Evolutionary conservation across 139 green algal species (phyloP).

Genomic region (Diplosphaera chodatii): DNA sequence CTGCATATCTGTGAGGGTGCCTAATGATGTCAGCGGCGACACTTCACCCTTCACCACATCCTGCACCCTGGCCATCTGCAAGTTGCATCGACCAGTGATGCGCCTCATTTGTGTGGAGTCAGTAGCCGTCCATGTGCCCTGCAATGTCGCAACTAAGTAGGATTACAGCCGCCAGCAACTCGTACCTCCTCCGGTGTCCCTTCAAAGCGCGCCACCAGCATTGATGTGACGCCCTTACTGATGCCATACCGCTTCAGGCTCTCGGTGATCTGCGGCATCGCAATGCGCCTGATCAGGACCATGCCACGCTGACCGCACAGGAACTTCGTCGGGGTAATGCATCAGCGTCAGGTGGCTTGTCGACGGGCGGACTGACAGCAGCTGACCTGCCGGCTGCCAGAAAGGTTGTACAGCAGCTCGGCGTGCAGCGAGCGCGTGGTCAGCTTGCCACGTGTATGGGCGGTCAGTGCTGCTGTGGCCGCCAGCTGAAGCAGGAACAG

Average conservation of each 20-base stretch:
- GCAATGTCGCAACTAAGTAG: not conserved
- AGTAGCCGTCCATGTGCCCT: not conserved
- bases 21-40: conserved; percentile 14
- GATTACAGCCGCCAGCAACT: not conserved
- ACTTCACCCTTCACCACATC: conserved; percentile 7
- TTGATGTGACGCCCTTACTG: conserved; percentile 18
- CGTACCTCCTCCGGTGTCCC: conserved; percentile 34
- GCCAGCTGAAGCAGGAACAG: conserved; percentile 37
- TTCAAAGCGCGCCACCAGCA: conserved; percentile 53
- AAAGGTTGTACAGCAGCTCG: conserved; percentile 54
- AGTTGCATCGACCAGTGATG: not conserved
- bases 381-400: conserved; percentile 49
- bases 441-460: conserved; percentile 16
- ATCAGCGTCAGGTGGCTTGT: not conserved
- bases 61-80: conserved; percentile 1
- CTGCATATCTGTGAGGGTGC: conserved; percentile 5
- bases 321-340: not conserved
- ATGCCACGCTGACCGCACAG: not conserved
- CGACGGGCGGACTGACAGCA: not conserved
- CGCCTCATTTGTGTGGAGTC: not conserved
- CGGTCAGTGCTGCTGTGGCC: conserved; percentile 28
- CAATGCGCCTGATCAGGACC: not conserved
- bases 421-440: conserved; percentile 39
- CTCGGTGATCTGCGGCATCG: conserved; percentile 41
- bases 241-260: conserved; percentile 52